Percentiles rank a stretch among this genome's conserved stretches.
Conservation (phyloP, 2,329 filamentous ascomycete species). For the Colletotrichum sp. region DNA sequence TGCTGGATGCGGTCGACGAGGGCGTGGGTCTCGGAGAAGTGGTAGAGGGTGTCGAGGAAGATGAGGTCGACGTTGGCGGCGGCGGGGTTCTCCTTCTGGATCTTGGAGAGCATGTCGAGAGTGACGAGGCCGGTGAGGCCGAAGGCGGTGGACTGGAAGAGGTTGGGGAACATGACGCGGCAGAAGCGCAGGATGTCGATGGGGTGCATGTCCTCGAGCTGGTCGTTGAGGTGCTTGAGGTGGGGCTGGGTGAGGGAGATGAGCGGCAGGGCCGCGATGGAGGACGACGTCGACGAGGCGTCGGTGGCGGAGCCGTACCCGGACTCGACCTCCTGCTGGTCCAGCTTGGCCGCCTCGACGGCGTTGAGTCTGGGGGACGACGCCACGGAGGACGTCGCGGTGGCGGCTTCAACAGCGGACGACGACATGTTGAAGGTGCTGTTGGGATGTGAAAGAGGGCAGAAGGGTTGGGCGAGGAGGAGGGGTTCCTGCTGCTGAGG, state of each 20-base stretch:
- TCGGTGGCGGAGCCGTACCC: constrained; percentile 72
- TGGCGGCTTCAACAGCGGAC: constrained; percentile 29
- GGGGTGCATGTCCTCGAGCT: constrained; percentile 86
- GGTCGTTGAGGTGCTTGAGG: constrained; percentile 87
- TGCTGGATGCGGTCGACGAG: constrained; percentile 76
- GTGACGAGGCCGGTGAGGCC: constrained; percentile 82
- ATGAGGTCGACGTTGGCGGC: constrained; percentile 69
- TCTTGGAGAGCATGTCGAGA: constrained; percentile 83
- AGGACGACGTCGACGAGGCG: constrained; percentile 50
- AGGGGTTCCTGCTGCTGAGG: background rate
- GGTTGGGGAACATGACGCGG: constrained; percentile 85
- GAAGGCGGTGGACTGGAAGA: constrained; percentile 88
- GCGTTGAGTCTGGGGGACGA: constrained; percentile 39
- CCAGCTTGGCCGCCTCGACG: constrained; percentile 45
- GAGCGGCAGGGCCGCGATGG: constrained; percentile 72
- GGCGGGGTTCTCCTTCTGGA: constrained; percentile 67
- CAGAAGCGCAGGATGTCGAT: constrained; percentile 93
- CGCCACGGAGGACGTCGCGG: constrained; percentile 43
- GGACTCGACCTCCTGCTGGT: constrained; percentile 68
- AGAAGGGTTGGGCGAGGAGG: constrained; percentile 8
- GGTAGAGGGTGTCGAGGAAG: constrained; percentile 85
- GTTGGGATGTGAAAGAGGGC: background rate
- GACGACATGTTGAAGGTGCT: constrained; percentile 41
- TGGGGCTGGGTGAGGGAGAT: constrained; percentile 88
- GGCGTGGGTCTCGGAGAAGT: constrained; percentile 78